Percentiles rank a stretch among this genome's conserved stretches.
These are phyloP conservation scores for Globisporangium polare DNA, from an alignment of 352 stramenopile species.

Conservation along the genomic window DNA sequence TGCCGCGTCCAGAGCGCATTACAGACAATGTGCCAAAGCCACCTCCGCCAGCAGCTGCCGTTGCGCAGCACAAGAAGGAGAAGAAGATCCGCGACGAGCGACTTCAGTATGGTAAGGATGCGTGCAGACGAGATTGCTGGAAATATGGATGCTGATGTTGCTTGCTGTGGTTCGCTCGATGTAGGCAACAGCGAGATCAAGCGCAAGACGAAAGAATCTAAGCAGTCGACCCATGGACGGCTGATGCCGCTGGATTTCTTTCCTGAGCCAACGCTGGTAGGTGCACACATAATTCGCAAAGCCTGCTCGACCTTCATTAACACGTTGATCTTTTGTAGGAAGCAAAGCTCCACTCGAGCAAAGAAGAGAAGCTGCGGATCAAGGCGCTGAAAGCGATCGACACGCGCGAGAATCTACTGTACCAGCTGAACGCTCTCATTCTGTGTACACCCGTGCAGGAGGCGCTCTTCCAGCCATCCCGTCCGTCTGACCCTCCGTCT, in stretches of 20 bases:
- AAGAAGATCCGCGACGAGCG: slow-evolving; percentile 48
- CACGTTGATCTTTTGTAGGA: slow-evolving; percentile 14
- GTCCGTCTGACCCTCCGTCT: slow-evolving; percentile 26
- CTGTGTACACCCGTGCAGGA: slow-evolving; percentile 65
- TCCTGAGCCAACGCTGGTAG: slow-evolving; percentile 19
- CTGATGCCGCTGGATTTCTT: slow-evolving; percentile 32
- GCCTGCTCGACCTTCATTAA: background rate
- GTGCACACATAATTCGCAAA: background rate
- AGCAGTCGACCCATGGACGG: slow-evolving; percentile 11
- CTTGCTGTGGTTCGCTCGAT: background rate
- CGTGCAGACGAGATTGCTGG: background rate
- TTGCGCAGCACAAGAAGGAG: slow-evolving; percentile 27
- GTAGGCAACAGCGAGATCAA: slow-evolving; percentile 25
- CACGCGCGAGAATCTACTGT: slow-evolving; percentile 56
- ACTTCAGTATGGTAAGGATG: slow-evolving; percentile 46
- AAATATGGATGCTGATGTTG: background rate
- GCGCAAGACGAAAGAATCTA: slow-evolving; percentile 12
- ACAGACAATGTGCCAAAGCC: slow-evolving; percentile 19
- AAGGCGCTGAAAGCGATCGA: slow-evolving; percentile 70
- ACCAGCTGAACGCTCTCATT: slow-evolving; percentile 67
- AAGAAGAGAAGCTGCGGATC: slow-evolving; percentile 68
- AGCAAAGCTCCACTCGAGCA: slow-evolving; percentile 23
- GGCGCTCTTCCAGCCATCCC: slow-evolving; percentile 43
- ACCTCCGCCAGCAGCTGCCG: slow-evolving; percentile 12
- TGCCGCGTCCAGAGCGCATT: slow-evolving; percentile 21